A percentile compares a stretch with the other conserved stretches of the same genome.
phyloP scores from a whole-genome alignment of 345 rosid species.

The Murraya koenigii region DNA sequence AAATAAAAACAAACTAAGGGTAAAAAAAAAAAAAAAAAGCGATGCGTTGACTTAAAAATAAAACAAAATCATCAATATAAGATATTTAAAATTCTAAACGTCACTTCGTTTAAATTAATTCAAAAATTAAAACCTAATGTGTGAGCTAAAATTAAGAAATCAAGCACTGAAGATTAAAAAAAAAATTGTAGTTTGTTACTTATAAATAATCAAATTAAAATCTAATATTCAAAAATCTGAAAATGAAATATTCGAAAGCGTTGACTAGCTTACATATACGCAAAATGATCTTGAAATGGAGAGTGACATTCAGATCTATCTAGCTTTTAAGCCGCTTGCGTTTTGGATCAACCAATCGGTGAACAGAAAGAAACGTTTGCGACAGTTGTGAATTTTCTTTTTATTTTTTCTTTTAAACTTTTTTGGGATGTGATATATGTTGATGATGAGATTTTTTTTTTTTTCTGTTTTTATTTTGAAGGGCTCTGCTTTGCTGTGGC shows the following conservation, averaged over 20 bases:
- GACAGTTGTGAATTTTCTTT: background rate
- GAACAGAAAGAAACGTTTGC: background rate
- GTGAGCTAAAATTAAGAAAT: background rate
- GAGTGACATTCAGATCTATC: conserved; percentile 8
- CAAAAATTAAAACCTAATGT: too few relatives aligned
- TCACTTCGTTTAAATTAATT: background rate
- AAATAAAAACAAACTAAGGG: background rate
- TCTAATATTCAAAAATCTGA: background rate
- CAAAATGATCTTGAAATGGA: background rate
- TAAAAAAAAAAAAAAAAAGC: too few relatives aligned
- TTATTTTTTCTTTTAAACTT: rapidly evolving
- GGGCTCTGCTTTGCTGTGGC: background rate
- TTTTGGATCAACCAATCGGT: background rate
- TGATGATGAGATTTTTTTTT: background rate
- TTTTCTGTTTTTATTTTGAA: background rate
- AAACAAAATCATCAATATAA: background rate
- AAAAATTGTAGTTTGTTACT: background rate
- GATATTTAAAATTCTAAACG: too few relatives aligned
- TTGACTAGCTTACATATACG: conserved; percentile 1
- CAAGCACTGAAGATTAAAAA: background rate
- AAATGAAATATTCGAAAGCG: background rate
- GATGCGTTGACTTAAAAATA: background rate
- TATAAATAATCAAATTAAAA: too few relatives aligned
- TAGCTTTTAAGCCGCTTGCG: background rate
- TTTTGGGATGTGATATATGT: background rate